Evolutionary conservation across 352 stramenopile species (phyloP).

Genomic region (Globisporangium parvum): DNA sequence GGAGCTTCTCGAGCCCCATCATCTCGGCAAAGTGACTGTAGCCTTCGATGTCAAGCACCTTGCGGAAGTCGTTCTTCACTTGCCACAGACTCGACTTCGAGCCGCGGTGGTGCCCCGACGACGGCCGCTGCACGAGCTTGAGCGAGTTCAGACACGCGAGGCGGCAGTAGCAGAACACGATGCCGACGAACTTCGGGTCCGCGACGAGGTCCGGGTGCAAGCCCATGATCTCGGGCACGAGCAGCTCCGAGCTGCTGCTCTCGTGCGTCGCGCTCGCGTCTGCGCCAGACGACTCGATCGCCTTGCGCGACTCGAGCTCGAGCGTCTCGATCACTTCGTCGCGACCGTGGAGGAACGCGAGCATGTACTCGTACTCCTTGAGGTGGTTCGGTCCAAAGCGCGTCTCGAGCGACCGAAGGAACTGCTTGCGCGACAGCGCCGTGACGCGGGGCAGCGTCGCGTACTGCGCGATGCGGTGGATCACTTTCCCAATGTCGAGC

Average conservation of each 20-base stretch:
- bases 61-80: slow-evolving; percentile 78
- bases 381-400: slow-evolving; percentile 50
- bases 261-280: not conserved
- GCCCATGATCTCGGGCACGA: slow-evolving; percentile 70
- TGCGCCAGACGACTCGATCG: slow-evolving; percentile 14
- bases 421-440: slow-evolving; percentile 68
- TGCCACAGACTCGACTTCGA: slow-evolving; percentile 75
- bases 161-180: slow-evolving; percentile 80
- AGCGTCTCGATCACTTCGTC: slow-evolving; percentile 69
- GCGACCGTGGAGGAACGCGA: slow-evolving; percentile 66
- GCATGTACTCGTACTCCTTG: slow-evolving; percentile 61
- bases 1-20: slow-evolving; percentile 56
- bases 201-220: slow-evolving; percentile 67
- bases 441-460: slow-evolving; percentile 73
- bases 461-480: slow-evolving; percentile 77
- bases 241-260: slow-evolving; percentile 19
- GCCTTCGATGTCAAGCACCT: slow-evolving; percentile 75
- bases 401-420: slow-evolving; percentile 63
- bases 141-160: slow-evolving; percentile 79
- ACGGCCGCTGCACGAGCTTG: slow-evolving; percentile 62
- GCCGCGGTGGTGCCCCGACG: slow-evolving; percentile 35
- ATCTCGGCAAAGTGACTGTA: slow-evolving; percentile 68
- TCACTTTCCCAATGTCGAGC: slow-evolving; percentile 73
- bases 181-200: slow-evolving; percentile 68
- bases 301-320: slow-evolving; percentile 36